Conservation (phyloP, 2,329 filamentous ascomycete genomes). For the Phaeophleospora eucalypticola region DNA sequence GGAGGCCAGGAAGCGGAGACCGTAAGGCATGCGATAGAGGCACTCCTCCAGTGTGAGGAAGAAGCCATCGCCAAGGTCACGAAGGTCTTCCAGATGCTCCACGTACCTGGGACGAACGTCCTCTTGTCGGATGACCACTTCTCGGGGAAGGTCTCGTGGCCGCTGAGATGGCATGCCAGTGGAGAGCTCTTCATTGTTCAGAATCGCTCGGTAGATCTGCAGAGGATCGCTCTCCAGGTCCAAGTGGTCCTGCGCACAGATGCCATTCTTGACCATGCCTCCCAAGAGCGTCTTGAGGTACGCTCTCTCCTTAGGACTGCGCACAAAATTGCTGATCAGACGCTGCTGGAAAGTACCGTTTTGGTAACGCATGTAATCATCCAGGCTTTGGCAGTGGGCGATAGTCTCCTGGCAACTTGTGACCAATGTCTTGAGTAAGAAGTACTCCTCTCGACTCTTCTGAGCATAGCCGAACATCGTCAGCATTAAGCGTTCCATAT, state of each 20-base stretch:
- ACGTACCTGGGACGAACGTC: conserved; percentile 93
- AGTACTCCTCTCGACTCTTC: conserved; percentile 95
- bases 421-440: conserved; percentile 81
- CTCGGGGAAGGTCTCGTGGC: conserved; percentile 78
- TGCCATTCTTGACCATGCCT: conserved; percentile 80
- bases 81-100: conserved; percentile 84
- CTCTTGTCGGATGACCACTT: conserved; percentile 90
- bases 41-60: conserved; percentile 77
- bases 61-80: conserved; percentile 92
- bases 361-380: conserved; percentile 69
- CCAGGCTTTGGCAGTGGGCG: conserved; percentile 64
- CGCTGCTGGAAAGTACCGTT: conserved; percentile 93
- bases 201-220: conserved; percentile 91
- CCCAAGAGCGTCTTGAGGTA: conserved; percentile 84
- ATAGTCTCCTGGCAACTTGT: conserved; percentile 83
- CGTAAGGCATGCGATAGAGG: conserved; percentile 85
- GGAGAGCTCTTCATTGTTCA: conserved; percentile 94
- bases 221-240: conserved; percentile 96
- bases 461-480: conserved; percentile 95
- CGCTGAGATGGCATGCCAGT: conserved; percentile 80
- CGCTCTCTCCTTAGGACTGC: conserved; percentile 86
- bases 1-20: conserved; percentile 79
- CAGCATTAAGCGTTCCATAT: conserved; percentile 92
- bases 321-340: conserved; percentile 79
- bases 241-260: conserved; percentile 84